Conservation (phyloP, 2,329 filamentous ascomycete genomes). For the Penicillium sumatraense region DNA sequence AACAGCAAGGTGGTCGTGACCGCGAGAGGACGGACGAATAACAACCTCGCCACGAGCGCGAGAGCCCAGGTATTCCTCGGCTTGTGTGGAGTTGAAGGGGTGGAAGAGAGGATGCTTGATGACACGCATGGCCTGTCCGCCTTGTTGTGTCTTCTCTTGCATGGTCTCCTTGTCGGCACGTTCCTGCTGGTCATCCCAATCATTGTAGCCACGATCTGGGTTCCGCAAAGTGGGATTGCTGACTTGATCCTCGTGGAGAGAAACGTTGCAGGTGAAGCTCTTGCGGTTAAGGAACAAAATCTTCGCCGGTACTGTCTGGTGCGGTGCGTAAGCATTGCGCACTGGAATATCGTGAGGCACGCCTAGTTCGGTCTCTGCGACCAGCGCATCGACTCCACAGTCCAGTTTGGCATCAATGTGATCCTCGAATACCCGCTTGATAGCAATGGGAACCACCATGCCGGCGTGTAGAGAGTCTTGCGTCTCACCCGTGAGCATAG, state of each 20-base stretch:
- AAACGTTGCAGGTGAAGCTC: slow-evolving; percentile 80
- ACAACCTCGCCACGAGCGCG: slow-evolving; percentile 88
- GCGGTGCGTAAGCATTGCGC: slow-evolving; percentile 73
- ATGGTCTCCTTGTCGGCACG: slow-evolving; percentile 79
- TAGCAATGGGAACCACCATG: slow-evolving; percentile 90
- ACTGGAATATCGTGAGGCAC: slow-evolving; percentile 69
- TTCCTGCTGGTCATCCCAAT: slow-evolving; percentile 88
- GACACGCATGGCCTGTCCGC: slow-evolving; percentile 86
- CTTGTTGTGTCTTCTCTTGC: slow-evolving; percentile 82
- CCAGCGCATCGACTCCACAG: slow-evolving; percentile 88
- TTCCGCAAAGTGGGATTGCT: slow-evolving; percentile 72
- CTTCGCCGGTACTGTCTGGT: slow-evolving; percentile 88
- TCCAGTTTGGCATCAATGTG: slow-evolving; percentile 93
- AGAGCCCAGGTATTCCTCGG: slow-evolving; percentile 88
- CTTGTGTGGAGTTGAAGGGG: slow-evolving; percentile 88
- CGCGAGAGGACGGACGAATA: slow-evolving; percentile 93
- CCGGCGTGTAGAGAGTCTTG: slow-evolving; percentile 79
- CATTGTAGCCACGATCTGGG: slow-evolving; percentile 73
- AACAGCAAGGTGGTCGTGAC: slow-evolving; percentile 90
- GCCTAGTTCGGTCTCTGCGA: slow-evolving; percentile 81
- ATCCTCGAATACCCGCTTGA: slow-evolving; percentile 86
- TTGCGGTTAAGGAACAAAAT: slow-evolving; percentile 86
- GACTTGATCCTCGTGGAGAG: slow-evolving; percentile 79
- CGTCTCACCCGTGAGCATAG: slow-evolving; percentile 95
- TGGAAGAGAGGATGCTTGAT: slow-evolving; percentile 98